These are phyloP conservation scores for Cutaneotrichosporon sp. DNA, from an alignment of 1,284 basidiomycete species.

Conservation along the genomic window DNA sequence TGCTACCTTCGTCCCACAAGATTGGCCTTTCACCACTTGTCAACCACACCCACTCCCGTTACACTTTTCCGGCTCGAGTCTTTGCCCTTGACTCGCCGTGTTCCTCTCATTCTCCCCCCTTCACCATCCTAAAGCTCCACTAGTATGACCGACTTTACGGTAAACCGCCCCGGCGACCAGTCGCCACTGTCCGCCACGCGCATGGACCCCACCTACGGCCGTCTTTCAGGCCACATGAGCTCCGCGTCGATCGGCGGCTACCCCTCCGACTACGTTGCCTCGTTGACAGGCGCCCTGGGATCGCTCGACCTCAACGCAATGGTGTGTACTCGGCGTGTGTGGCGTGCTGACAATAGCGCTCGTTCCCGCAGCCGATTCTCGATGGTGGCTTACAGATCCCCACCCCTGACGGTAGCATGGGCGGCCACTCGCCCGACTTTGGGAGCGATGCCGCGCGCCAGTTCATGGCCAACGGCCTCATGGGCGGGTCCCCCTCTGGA, in stretches of 20 bases:
- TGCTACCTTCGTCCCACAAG: background rate
- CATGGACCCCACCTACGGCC: constrained; percentile 21
- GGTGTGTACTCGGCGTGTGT: constrained; percentile 17
- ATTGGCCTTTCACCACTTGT: background rate
- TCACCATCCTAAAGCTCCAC: background rate
- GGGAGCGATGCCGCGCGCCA: constrained; percentile 18
- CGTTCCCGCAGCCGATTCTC: constrained; percentile 17
- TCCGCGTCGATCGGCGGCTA: constrained; percentile 5
- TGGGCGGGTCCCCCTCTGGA: constrained; percentile 4
- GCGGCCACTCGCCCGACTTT: constrained; percentile 27
- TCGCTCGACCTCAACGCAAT: constrained; percentile 23
- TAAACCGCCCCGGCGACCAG: constrained; percentile 23
- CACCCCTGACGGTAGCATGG: constrained; percentile 16
- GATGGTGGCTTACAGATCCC: constrained; percentile 16
- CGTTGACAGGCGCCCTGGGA: constrained; percentile 23
- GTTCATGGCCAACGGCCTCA: constrained; percentile 13
- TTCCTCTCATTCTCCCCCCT: background rate
- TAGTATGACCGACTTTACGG: constrained; percentile 25
- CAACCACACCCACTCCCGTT: background rate
- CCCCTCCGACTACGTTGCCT: constrained; percentile 23
- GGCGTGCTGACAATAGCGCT: constrained; percentile 16
- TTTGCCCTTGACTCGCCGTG: background rate
- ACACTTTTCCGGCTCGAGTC: background rate
- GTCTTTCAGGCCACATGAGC: constrained; percentile 17
- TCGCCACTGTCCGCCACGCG: constrained; percentile 19